Percentiles rank a stretch among this genome's conserved stretches.
These are phyloP conservation scores for Beauveria pseudobassiana DNA, from an alignment of 2,329 filamentous ascomycete species.

Conservation along the genomic window DNA sequence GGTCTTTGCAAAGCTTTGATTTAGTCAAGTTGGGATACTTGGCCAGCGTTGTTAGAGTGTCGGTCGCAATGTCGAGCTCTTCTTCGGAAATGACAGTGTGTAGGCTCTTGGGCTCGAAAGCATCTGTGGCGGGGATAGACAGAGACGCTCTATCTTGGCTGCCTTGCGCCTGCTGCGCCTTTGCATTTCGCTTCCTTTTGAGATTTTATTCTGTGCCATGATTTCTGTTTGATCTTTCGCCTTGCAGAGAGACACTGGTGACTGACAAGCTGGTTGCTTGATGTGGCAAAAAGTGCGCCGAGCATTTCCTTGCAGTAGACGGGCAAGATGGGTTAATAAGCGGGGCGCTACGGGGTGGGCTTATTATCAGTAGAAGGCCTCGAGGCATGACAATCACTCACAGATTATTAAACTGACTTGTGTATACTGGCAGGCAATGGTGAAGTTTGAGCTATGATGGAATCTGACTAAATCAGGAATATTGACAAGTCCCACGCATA, in stretches of 20 bases:
- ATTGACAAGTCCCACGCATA: neutral
- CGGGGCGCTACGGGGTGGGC: neutral
- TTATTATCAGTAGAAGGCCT: too few relatives aligned
- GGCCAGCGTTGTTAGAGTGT: conserved; percentile 52
- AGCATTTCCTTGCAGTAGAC: neutral
- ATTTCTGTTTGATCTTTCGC: neutral
- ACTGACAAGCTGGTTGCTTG: neutral
- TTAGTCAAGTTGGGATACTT: conserved; percentile 57
- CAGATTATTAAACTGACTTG: too few relatives aligned
- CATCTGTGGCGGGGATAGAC: conserved; percentile 27
- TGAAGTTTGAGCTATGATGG: too few relatives aligned
- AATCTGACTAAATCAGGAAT: too few relatives aligned
- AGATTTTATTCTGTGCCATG: conserved; percentile 38
- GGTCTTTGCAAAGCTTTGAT: conserved; percentile 58
- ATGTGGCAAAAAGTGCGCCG: neutral
- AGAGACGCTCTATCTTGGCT: conserved; percentile 33
- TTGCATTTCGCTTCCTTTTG: conserved; percentile 38
- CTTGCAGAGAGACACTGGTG: neutral
- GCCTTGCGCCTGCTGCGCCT: conserved; percentile 27
- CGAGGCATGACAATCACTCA: neutral
- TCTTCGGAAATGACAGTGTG: conserved; percentile 51
- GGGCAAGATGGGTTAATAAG: neutral
- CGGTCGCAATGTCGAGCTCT: conserved; percentile 60
- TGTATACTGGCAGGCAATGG: too few relatives aligned
- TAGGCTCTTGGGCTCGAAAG: conserved; percentile 40